phyloP scores from a whole-genome alignment of 192 early-diverging fungal species.

The Backusella mclennaniae region DNA sequence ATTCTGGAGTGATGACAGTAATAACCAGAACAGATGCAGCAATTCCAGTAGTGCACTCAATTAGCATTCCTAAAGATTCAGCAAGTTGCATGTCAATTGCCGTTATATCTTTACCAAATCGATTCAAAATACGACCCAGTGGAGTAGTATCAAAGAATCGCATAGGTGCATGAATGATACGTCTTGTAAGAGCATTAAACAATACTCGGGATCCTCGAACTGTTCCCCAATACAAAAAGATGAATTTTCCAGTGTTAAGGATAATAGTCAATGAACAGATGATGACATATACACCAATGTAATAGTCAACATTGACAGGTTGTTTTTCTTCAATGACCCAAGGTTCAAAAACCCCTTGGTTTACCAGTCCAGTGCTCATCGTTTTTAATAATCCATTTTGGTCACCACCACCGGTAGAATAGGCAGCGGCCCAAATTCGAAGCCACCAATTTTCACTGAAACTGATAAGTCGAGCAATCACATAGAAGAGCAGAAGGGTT shows the following conservation, averaged over 20 bases:
- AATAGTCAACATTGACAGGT: slow-evolving; percentile 37
- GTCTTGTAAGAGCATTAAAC: slow-evolving; percentile 28
- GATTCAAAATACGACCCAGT: slow-evolving; percentile 78
- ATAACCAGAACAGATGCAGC: slow-evolving; percentile 42
- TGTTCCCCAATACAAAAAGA: slow-evolving; percentile 28
- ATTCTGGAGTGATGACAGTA: slow-evolving; percentile 42
- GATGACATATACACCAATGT: slow-evolving; percentile 36
- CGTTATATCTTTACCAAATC: slow-evolving; percentile 82
- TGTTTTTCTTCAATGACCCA: slow-evolving; percentile 9
- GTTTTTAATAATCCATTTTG: background rate
- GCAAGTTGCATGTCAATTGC: slow-evolving; percentile 60
- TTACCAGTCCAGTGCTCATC: background rate
- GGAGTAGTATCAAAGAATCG: slow-evolving; percentile 72
- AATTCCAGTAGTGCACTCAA: slow-evolving; percentile 35
- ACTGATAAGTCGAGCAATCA: slow-evolving; percentile 34
- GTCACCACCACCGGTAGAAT: background rate
- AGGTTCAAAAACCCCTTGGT: background rate
- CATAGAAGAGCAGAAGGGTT: slow-evolving; percentile 35
- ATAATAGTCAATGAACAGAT: slow-evolving; percentile 26
- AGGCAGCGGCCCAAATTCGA: slow-evolving; percentile 12
- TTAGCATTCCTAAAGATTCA: slow-evolving; percentile 27
- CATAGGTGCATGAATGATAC: slow-evolving; percentile 54
- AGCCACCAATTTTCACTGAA: slow-evolving; percentile 42
- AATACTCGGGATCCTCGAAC: slow-evolving; percentile 38
- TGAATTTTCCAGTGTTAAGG: slow-evolving; percentile 9